A percentile compares a stretch with the other conserved stretches of the same genome.
Conservation (phyloP, 176 grass and related monocot genomes). For the Rhynchospora tenuis region DNA sequence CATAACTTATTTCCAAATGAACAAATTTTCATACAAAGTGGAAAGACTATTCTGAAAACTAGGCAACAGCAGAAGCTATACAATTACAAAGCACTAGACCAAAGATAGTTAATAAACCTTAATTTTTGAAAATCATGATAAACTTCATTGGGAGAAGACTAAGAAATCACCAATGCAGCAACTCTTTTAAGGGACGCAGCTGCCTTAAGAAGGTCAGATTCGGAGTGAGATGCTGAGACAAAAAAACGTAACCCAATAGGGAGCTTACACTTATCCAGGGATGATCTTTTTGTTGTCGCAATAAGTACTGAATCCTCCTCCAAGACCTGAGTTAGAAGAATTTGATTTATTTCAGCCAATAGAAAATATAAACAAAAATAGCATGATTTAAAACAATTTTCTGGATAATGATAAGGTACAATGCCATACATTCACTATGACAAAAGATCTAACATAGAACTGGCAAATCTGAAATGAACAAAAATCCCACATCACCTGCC, state of each 20-base stretch:
- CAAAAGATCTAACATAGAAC: background rate
- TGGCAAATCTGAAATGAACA: background rate
- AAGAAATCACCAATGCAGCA: constrained; percentile 52
- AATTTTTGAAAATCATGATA: background rate
- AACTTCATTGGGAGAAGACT: constrained; percentile 24
- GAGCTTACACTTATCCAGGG: constrained; percentile 70
- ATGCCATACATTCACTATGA: background rate
- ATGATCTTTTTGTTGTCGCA: constrained; percentile 64
- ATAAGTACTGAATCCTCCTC: constrained; percentile 89
- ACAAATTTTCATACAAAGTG: background rate
- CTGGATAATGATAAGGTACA: background rate
- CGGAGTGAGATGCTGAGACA: constrained; percentile 59
- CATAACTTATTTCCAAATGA: constrained; percentile 10
- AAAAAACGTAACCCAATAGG: constrained; percentile 69
- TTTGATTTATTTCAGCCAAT: background rate
- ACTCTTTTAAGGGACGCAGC: constrained; percentile 64
- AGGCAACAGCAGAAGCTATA: constrained; percentile 6
- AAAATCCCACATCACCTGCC: background rate
- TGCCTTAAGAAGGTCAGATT: constrained; percentile 53
- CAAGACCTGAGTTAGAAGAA: constrained; percentile 38
- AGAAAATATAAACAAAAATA: constrained; percentile 3
- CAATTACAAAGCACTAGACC: constrained; percentile 16
- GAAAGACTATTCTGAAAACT: constrained; percentile 6
- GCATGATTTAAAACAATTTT: constrained; percentile 2
- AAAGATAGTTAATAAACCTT: background rate